Evolutionary conservation across 179 eudicot species (phyloP).

Genomic region (Carnegiea gigantea): DNA sequence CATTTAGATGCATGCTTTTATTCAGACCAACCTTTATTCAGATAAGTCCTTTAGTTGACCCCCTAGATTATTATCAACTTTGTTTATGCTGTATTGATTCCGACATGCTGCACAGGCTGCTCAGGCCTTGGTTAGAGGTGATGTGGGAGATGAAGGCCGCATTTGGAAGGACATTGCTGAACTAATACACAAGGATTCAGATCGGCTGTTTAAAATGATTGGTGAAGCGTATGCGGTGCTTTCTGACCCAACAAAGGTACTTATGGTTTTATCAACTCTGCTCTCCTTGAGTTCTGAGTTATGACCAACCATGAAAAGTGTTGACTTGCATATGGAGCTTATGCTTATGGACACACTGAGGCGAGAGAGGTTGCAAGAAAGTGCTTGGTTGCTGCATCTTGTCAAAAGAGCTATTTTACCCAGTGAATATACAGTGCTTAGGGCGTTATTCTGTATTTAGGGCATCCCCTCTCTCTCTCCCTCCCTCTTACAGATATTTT

Average conservation of each 20-base stretch:
- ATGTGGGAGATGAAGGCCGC: conserved; percentile 67
- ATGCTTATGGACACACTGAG: background rate
- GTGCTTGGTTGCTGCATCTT: too few species aligned
- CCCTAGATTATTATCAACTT: background rate
- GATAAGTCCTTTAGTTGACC: background rate
- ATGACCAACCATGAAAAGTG: background rate
- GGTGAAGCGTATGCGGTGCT: conserved; percentile 97
- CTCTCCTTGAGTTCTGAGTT: background rate
- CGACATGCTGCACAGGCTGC: conserved; percentile 55
- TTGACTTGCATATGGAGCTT: background rate
- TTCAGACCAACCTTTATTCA: background rate
- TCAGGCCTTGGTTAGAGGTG: conserved; percentile 72
- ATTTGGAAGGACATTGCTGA: conserved; percentile 77
- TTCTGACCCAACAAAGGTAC: conserved; percentile 83
- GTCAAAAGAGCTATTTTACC: background rate
- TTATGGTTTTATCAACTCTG: background rate
- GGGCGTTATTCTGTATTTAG: background rate
- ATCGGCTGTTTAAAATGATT: conserved; percentile 82
- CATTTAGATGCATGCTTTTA: background rate
- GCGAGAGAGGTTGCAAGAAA: too few species aligned
- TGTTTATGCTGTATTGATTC: background rate
- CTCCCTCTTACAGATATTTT: too few species aligned
- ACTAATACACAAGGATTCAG: conserved; percentile 70
- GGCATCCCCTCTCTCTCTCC: too few species aligned
- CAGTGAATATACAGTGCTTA: background rate